These are phyloP conservation scores for Populus hybrid DNA, from an alignment of 441 rosid genomes.

Conservation along the genomic window DNA sequence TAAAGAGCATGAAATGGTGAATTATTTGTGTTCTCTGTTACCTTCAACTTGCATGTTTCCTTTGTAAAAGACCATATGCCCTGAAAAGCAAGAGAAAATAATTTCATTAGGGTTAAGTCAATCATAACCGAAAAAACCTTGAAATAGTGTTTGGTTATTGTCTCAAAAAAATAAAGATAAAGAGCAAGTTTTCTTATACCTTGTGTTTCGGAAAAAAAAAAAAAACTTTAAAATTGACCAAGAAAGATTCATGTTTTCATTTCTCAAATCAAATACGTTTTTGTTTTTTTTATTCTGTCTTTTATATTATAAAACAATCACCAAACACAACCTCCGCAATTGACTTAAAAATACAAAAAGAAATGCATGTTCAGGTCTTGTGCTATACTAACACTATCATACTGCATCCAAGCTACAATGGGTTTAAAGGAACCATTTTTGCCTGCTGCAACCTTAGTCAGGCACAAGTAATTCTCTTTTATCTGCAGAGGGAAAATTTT, in stretches of 20 bases:
- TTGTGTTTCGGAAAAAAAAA: no score
- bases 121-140: no score
- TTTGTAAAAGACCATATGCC: slow-evolving; percentile 72
- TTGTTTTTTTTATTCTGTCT: no score
- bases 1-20: not conserved
- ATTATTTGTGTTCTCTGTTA: slow-evolving; percentile 10
- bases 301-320: no score
- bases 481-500: slow-evolving; percentile 47
- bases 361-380: not conserved
- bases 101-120: not conserved
- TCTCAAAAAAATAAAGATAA: no score
- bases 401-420: slow-evolving; percentile 81
- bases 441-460: not conserved
- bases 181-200: no score
- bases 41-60: slow-evolving; percentile 68
- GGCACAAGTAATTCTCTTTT: slow-evolving; percentile 52
- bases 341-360: not conserved
- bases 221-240: not conserved
- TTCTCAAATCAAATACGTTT: not conserved
- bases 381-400: slow-evolving; percentile 38
- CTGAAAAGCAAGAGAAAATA: slow-evolving; percentile 26
- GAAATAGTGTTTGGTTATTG: no score
- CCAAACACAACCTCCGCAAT: not conserved
- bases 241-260: not conserved
- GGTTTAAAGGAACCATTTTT: slow-evolving; percentile 42